Conservation (phyloP, 163 green algal genomes). For the Coccomyxa subellipsoidea region DNA sequence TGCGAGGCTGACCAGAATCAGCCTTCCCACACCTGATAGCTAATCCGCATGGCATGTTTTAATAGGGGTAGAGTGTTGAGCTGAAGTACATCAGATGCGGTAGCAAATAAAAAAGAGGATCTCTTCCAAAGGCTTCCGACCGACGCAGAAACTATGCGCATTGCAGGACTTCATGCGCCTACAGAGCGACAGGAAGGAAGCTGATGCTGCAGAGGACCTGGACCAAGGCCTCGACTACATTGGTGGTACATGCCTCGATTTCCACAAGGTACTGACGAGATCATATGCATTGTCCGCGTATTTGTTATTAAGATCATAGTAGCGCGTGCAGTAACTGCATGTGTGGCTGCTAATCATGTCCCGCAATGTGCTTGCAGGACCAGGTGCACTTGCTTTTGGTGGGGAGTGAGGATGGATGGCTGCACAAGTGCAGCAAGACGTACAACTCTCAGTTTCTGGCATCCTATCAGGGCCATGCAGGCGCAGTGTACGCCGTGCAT, state of each 20-base stretch:
- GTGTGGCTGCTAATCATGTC: background rate
- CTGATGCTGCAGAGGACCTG: constrained; percentile 31
- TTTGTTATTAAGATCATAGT: too few relatives aligned
- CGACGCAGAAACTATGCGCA: too few relatives aligned
- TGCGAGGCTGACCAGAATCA: too few relatives aligned
- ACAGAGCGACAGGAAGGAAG: background rate
- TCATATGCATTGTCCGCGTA: too few relatives aligned
- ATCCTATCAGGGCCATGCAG: constrained; percentile 66
- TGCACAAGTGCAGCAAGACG: constrained; percentile 84
- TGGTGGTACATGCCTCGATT: constrained; percentile 56
- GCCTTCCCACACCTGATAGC: too few relatives aligned
- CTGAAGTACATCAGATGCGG: too few relatives aligned
- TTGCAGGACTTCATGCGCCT: background rate
- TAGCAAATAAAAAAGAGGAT: too few relatives aligned
- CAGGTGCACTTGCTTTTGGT: constrained; percentile 80
- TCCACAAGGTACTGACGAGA: constrained; percentile 63
- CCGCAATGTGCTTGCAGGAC: constrained; percentile 9
- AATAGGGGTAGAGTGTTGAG: too few relatives aligned
- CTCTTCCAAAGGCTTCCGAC: too few relatives aligned
- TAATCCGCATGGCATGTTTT: too few relatives aligned
- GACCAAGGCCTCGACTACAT: constrained; percentile 33
- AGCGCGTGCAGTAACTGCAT: too few relatives aligned
- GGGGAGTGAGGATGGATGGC: constrained; percentile 80
- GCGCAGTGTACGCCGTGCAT: constrained; percentile 78
- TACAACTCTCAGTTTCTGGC: constrained; percentile 76